These are phyloP conservation scores for Jacaranda mimosifolia DNA, from an alignment of 257 asterid species.

Conservation along the genomic window DNA sequence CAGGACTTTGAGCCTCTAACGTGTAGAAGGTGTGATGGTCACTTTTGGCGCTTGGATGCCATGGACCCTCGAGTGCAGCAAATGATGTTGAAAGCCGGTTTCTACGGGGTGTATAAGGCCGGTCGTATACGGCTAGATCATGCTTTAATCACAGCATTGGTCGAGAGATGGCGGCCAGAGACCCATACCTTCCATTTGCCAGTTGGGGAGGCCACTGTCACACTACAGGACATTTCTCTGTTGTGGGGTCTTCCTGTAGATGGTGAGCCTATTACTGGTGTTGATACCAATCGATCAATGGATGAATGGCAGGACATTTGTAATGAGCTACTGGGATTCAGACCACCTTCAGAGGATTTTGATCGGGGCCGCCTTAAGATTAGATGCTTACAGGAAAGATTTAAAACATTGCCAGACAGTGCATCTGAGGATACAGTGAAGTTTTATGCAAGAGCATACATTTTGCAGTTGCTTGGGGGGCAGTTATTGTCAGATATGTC, in stretches of 20 bases:
- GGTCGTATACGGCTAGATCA: constrained; percentile 85
- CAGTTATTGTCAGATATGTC: constrained; percentile 81
- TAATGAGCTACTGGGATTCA: constrained; percentile 70
- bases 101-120: constrained; percentile 81
- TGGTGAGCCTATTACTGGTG: constrained; percentile 78
- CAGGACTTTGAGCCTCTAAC: constrained; percentile 81
- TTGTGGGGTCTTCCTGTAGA: constrained; percentile 85
- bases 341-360: constrained; percentile 71
- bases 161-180: constrained; percentile 88
- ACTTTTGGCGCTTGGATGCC: constrained; percentile 84
- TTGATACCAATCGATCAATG: constrained; percentile 73
- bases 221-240: constrained; percentile 73
- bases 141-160: constrained; percentile 80
- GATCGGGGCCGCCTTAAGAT: constrained; percentile 82
- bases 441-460: constrained; percentile 75
- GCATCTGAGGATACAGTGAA: constrained; percentile 65
- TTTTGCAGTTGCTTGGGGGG: constrained; percentile 82
- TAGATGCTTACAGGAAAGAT: constrained; percentile 70
- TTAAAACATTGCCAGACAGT: constrained; percentile 63
- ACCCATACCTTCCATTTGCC: constrained; percentile 88
- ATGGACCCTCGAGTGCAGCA: constrained; percentile 72
- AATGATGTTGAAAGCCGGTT: constrained; percentile 74
- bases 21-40: constrained; percentile 82
- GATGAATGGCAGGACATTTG: constrained; percentile 86
- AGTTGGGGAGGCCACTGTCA: constrained; percentile 79